Evolutionary conservation across 2,329 filamentous ascomycete genomes (phyloP), one percentile per base, ranked within the genome.

Genomic region (Penicillium sp.): DNA sequence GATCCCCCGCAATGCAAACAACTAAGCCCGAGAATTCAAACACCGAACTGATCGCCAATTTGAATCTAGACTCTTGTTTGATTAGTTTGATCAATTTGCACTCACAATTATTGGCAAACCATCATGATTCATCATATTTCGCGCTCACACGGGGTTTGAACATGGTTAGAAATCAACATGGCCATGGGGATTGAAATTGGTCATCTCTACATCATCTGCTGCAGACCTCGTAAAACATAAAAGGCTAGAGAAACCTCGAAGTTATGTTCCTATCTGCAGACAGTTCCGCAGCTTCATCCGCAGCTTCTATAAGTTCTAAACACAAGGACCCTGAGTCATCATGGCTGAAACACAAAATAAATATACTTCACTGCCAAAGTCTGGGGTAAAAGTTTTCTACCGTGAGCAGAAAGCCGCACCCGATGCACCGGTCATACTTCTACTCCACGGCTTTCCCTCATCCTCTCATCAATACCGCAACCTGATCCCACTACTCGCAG

Each of bases 361-460:
- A 11, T 27, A 43, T 9, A 47, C 47, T 31, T 5, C 10, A 6
- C 29, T 53, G 11, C 8, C 51, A 27, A 41, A 43, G 35, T 53
- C 52, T 2, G 52, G 52, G 11, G 43, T 52, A 6, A 68, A 66
- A 7, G 60, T 79, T 54, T 79, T 77, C 68, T 78, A 76, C 53
- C 71, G 75, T 14, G 68, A 74, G 60, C 68, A 73, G 14, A 75
- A 73, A 14, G 55, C 11, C 11, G 14, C 68, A 10, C 14, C 60
- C 3, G 54, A 63, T 37, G 66, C 66, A 3, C 77, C 78, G 13
- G 74, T 72, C 2, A 64, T 81, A 16, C 72, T 81, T 47, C 73
- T 81, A 8, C 73, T 81, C 13, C 77, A 80, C 52, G 79, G 79
- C 55, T 80, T 77, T 58, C 77, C 79, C 3, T 73, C 76, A 8